phyloP scores from a whole-genome alignment of 257 asterid species.

The Solanum corneliomulleri region DNA sequence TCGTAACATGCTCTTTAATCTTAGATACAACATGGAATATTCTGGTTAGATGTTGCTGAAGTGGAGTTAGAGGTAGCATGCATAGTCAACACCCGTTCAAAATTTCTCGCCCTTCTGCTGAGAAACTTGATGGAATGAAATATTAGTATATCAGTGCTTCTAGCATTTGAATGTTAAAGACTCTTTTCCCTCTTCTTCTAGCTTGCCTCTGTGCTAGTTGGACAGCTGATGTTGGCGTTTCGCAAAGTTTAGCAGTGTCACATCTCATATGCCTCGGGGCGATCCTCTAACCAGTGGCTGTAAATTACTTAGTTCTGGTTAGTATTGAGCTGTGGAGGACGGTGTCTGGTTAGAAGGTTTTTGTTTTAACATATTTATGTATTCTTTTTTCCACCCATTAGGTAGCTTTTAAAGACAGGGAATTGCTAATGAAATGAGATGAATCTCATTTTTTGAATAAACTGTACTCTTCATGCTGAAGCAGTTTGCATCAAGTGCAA shows the following conservation, averaged over 20 bases:
- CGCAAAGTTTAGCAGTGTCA: not conserved
- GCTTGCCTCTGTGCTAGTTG: not conserved
- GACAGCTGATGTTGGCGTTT: constrained; percentile 1
- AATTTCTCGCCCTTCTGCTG: not conserved
- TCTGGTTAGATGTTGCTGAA: not conserved
- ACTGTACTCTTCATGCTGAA: not conserved
- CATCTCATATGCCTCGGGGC: not conserved
- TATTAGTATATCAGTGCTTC: not conserved
- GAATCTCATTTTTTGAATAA: not conserved
- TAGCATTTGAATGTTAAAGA: not conserved
- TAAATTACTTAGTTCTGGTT: constrained; percentile 15
- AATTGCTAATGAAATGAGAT: not conserved
- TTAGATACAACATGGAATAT: constrained; percentile 23
- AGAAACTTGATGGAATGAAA: not conserved
- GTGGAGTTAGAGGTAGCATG: not conserved
- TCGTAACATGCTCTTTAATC: constrained; percentile 44
- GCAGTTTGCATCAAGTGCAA: not conserved
- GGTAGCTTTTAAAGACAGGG: not conserved
- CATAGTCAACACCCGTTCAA: not conserved
- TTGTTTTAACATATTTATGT: not conserved
- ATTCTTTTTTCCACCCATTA: not conserved
- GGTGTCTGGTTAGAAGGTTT: not conserved
- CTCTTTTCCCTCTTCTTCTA: not conserved
- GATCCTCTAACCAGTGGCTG: constrained; percentile 1
- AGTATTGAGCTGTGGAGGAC: not conserved